Percentiles rank a stretch among this genome's conserved stretches.
Conservation (phyloP, 1,284 basidiomycete genomes). For the Apiotrichum veenhuisii region DNA sequence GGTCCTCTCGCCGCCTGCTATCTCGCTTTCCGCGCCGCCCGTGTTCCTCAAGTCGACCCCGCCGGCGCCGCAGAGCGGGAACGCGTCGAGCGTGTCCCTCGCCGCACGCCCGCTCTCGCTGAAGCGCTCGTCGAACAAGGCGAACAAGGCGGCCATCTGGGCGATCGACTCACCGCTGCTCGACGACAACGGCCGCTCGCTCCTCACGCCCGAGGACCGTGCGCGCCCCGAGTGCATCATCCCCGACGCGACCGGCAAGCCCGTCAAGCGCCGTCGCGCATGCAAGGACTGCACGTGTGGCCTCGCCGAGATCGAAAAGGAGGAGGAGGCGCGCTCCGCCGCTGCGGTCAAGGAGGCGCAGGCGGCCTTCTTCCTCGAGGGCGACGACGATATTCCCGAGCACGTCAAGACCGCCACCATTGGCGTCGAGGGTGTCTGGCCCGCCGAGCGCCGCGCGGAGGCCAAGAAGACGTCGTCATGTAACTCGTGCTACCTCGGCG, state of each 20-base stretch:
- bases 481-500: constrained; percentile 96
- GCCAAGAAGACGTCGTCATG: constrained; percentile 80
- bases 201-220: constrained; percentile 54
- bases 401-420: constrained; percentile 35
- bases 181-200: constrained; percentile 50
- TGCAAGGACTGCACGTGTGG: constrained; percentile 95
- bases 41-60: constrained; percentile 2
- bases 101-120: constrained; percentile 37
- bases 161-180: constrained; percentile 44
- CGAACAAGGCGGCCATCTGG: constrained; percentile 49
- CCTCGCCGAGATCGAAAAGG: constrained; percentile 82
- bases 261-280: constrained; percentile 57
- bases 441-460: constrained; percentile 60
- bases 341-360: constrained; percentile 37
- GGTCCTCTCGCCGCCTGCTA: constrained; percentile 3
- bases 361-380: constrained; percentile 45
- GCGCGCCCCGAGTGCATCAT: constrained; percentile 50
- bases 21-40: not conserved
- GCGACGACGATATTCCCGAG: constrained; percentile 49
- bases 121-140: constrained; percentile 32
- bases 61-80: constrained; percentile 8
- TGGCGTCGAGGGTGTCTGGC: constrained; percentile 48
- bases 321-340: constrained; percentile 58
- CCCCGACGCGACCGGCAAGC: constrained; percentile 43
- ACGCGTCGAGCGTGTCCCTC: constrained; percentile 12